These are phyloP conservation scores for Coelastrella sp. DNA, from an alignment of 139 green algal species.

Conservation along the genomic window DNA sequence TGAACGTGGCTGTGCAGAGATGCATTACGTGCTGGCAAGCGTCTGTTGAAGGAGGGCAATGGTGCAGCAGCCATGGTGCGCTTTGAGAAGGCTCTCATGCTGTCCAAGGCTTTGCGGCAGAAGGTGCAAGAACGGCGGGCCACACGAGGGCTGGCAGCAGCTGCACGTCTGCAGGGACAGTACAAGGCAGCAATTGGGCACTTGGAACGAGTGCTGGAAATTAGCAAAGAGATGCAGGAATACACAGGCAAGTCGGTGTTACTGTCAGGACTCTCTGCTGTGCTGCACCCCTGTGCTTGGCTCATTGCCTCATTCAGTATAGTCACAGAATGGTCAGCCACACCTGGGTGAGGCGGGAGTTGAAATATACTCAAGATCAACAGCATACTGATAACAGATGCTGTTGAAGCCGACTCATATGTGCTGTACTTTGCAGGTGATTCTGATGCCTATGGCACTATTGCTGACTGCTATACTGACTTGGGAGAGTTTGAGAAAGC, in stretches of 20 bases:
- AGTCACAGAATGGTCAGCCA: too few species aligned
- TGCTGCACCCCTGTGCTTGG: too few species aligned
- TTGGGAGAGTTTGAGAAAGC: conserved; percentile 93
- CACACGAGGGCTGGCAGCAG: conserved; percentile 87
- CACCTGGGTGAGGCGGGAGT: too few species aligned
- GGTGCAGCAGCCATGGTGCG: conserved; percentile 86
- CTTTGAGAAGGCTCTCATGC: conserved; percentile 96
- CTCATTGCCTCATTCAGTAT: too few species aligned
- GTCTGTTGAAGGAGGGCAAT: conserved; percentile 88
- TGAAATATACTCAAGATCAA: too few species aligned
- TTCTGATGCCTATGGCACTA: conserved; percentile 80
- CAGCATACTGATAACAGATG: not conserved
- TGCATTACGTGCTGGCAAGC: conserved; percentile 86
- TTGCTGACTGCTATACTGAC: conserved; percentile 96
- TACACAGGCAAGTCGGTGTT: conserved; percentile 64
- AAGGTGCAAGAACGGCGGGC: conserved; percentile 89
- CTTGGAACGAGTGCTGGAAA: conserved; percentile 88
- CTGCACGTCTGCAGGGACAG: conserved; percentile 77
- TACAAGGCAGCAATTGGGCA: conserved; percentile 86
- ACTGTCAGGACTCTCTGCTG: too few species aligned
- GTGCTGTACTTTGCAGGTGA: conserved; percentile 11
- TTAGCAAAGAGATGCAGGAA: conserved; percentile 83
- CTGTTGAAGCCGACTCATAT: not conserved
- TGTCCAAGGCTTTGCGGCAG: conserved; percentile 79
- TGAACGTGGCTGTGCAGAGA: conserved; percentile 42